phyloP scores from a whole-genome alignment of 2,329 filamentous ascomycete genomes.

The Escovopsis sp. region DNA sequence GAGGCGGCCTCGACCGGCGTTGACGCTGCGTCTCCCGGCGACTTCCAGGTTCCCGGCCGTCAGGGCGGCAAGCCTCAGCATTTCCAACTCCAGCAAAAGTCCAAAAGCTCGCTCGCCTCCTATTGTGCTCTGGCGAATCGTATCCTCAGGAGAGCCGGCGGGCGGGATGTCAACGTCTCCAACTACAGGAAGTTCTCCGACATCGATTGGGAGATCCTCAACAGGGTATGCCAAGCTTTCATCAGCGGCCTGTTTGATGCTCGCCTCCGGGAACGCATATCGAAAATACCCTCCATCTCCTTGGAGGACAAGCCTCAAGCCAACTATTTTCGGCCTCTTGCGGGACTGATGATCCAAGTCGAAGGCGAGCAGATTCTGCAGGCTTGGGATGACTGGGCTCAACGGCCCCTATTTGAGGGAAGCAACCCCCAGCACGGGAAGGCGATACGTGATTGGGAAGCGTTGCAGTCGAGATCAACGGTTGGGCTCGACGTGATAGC shows the following conservation, averaged over 20 bases:
- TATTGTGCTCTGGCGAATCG: constrained; percentile 37
- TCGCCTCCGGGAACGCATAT: constrained; percentile 29
- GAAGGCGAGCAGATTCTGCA: constrained; percentile 42
- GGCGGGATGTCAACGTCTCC: constrained; percentile 34
- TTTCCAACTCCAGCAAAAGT: constrained; percentile 26
- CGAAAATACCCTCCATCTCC: constrained; percentile 31
- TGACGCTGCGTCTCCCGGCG: constrained; percentile 4
- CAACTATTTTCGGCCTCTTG: constrained; percentile 31
- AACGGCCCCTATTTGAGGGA: constrained; percentile 8
- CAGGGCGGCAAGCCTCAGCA: constrained; percentile 8
- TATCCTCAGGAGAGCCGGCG: constrained; percentile 32
- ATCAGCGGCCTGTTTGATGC: constrained; percentile 36
- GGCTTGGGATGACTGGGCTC: constrained; percentile 16
- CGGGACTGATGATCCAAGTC: constrained; percentile 36
- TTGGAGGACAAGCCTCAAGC: constrained; percentile 15
- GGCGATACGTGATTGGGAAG: constrained; percentile 30
- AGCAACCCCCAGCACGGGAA: constrained; percentile 17
- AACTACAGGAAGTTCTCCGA: constrained; percentile 28
- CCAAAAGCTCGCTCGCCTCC: constrained; percentile 25
- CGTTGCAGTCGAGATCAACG: constrained; percentile 23
- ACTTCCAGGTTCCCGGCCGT: constrained; percentile 11
- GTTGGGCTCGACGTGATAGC: constrained; percentile 32
- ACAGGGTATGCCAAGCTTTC: constrained; percentile 38
- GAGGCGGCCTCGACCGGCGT: constrained; percentile 2
- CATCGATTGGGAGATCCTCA: constrained; percentile 33